These are phyloP conservation scores for Skeletonema grethae DNA, from an alignment of 108 stramenopile species.

Conservation along the genomic window DNA sequence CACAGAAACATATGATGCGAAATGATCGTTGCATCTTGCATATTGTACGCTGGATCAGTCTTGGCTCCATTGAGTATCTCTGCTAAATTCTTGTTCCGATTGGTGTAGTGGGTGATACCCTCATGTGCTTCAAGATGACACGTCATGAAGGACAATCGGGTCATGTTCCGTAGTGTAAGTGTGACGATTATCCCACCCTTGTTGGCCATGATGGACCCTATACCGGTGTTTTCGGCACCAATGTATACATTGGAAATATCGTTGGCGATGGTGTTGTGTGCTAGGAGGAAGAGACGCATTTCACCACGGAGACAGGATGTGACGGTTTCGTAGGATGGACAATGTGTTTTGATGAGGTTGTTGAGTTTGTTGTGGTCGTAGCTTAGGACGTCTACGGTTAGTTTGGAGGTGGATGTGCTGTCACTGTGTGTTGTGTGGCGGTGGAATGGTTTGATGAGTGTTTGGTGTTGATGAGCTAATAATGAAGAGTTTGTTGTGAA, in stretches of 20 bases:
- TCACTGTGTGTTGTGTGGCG: too few relatives aligned
- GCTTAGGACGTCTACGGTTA: neutral
- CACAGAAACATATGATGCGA: slow-evolving; percentile 58
- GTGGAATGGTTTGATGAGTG: neutral
- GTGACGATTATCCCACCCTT: slow-evolving; percentile 58
- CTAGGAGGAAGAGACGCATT: slow-evolving; percentile 55
- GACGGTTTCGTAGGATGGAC: slow-evolving; percentile 44
- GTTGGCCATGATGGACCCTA: slow-evolving; percentile 49
- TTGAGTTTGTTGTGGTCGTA: slow-evolving; percentile 37
- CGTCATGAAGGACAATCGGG: slow-evolving; percentile 52
- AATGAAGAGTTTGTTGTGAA: neutral
- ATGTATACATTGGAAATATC: slow-evolving; percentile 42
- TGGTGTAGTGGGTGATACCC: slow-evolving; percentile 39
- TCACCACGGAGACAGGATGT: slow-evolving; percentile 51
- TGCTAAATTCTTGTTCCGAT: slow-evolving; percentile 40
- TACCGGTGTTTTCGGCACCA: slow-evolving; percentile 51
- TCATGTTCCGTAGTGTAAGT: slow-evolving; percentile 25
- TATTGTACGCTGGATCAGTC: slow-evolving; percentile 33
- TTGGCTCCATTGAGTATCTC: slow-evolving; percentile 49
- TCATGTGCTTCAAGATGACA: slow-evolving; percentile 56
- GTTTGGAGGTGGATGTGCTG: neutral
- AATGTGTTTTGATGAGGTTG: slow-evolving; percentile 22
- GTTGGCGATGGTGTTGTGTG: slow-evolving; percentile 12
- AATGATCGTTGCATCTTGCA: slow-evolving; percentile 54
- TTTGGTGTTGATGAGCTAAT: neutral